Conservation (phyloP, 768 basidiomycete genomes). For the Tricholoma flavovirens region DNA sequence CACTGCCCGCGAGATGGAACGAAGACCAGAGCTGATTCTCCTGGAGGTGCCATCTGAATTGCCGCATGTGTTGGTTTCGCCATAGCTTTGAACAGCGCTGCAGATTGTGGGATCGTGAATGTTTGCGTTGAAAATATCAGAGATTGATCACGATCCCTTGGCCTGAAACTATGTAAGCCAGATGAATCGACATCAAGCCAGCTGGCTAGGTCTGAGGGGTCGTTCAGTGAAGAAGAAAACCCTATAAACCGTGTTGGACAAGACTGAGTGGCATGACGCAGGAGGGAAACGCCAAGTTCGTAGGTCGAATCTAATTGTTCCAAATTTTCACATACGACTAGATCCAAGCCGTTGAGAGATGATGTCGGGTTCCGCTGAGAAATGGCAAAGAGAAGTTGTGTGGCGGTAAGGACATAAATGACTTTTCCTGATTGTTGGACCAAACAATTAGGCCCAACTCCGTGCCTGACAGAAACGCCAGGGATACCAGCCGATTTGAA, state of each 20-base stretch:
- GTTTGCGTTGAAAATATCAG: slow-evolving; percentile 62
- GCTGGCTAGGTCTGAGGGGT: slow-evolving; percentile 71
- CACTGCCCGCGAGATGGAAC: slow-evolving; percentile 84
- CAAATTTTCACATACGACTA: slow-evolving; percentile 81
- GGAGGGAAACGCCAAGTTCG: slow-evolving; percentile 75
- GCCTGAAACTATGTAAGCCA: slow-evolving; percentile 70
- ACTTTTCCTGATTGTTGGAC: slow-evolving; percentile 31
- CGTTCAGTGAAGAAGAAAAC: slow-evolving; percentile 70
- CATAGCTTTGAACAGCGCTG: slow-evolving; percentile 86
- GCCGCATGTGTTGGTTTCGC: slow-evolving; percentile 81
- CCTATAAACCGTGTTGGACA: slow-evolving; percentile 71
- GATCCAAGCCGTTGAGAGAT: slow-evolving; percentile 39
- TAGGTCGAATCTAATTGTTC: slow-evolving; percentile 78
- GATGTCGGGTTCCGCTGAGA: slow-evolving; percentile 22
- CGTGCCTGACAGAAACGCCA: slow-evolving; percentile 34
- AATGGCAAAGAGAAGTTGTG: slow-evolving; percentile 42
- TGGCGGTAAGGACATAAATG: slow-evolving; percentile 55
- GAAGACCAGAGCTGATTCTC: slow-evolving; percentile 68
- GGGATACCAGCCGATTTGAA: slow-evolving; percentile 36
- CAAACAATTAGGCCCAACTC: slow-evolving; percentile 32
- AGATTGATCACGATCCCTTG: slow-evolving; percentile 78
- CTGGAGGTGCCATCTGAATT: slow-evolving; percentile 43
- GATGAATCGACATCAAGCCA: slow-evolving; percentile 74
- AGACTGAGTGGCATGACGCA: slow-evolving; percentile 59
- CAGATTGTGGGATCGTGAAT: slow-evolving; percentile 83